Evolutionary conservation across 805 yeast genomes (phyloP), one percentile per base, ranked within the genome.

Genomic region (Priceomyces castillae): DNA sequence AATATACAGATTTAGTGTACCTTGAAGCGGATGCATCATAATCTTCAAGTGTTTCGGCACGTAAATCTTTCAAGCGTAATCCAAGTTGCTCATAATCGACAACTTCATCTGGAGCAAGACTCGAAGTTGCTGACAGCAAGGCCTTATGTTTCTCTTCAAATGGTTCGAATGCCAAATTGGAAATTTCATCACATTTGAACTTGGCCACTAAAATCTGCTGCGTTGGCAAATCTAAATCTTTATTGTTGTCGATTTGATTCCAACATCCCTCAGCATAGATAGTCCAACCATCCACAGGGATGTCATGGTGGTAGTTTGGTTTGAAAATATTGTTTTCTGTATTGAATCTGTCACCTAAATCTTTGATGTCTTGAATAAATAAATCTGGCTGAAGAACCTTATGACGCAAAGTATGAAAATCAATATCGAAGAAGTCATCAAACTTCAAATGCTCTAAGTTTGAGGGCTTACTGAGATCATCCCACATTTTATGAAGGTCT

Each of bases 251-350:
- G 55, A 94, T 94, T 64, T 89, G 96, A 40, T 86, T 83, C 99
- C 99, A 94, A 51, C 96, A 83, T 57, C 83, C 86, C 42, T 81
- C 84, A 1, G 97, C 90, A 56, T 94, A 94, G 61, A 90, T 65
- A 3, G 92, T 77, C 98, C 99, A 94, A 18, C 97, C 98, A 65
- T 94, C 99, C 41, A 92, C 74, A 9, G 99, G 99, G 43, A 94
- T 81, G 38, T 77, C 74, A 52, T 94, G 90, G 58, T 88, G 96
- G 61, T 89, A 90, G 38, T 79, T 74, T 2, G 77, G 73, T 46
- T 79, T 77, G 70, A 90, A 88, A 28, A 83, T 69, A 41, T 68
- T 64, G 9, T 56, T 37, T 5, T 56, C 44, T 25, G 61, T 62
- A 12, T 70, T 62, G 47, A 92, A 80, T 30, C 80, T 65, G 48